Percentiles rank a stretch among this genome's conserved stretches.
Evolutionary conservation across 257 asterid genomes (phyloP).

Genomic region (Nicotiana paniculata): DNA sequence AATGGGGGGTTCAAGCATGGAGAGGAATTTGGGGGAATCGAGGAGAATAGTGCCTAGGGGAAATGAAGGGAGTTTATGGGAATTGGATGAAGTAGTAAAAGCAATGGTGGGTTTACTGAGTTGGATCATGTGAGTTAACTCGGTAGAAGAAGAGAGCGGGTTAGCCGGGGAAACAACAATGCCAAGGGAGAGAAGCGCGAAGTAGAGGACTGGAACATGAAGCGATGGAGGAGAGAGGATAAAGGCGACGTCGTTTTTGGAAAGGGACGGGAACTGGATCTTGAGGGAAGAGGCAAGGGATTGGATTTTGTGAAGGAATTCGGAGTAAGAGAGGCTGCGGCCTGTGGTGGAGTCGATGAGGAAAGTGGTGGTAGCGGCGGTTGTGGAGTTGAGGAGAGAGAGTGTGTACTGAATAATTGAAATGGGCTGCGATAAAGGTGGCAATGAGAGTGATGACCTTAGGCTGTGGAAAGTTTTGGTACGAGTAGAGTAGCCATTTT

Average conservation of each 20-base stretch:
- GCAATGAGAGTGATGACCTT: constrained; percentile 50
- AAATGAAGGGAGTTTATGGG: constrained; percentile 32
- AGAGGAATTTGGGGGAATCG: constrained; percentile 46
- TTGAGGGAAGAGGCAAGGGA: constrained; percentile 52
- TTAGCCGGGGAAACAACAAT: constrained; percentile 67
- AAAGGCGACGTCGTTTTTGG: constrained; percentile 63
- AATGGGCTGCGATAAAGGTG: constrained; percentile 47
- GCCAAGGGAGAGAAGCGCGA: constrained; percentile 71
- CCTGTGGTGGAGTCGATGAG: constrained; percentile 60
- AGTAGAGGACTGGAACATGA: constrained; percentile 64
- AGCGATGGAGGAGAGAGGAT: constrained; percentile 64
- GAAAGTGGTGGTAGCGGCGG: constrained; percentile 51
- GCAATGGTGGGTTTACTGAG: constrained; percentile 49
- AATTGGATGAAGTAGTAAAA: constrained; percentile 41
- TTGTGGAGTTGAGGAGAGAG: constrained; percentile 53
- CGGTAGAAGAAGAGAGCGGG: constrained; percentile 56
- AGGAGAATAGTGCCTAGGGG: constrained; percentile 28
- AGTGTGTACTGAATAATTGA: constrained; percentile 42
- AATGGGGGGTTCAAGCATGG: constrained; percentile 28
- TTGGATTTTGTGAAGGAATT: constrained; percentile 41
- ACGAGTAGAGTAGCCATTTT: constrained; percentile 39
- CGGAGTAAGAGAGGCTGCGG: constrained; percentile 36
- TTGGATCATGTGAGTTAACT: constrained; percentile 48
- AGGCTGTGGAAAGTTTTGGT: constrained; percentile 58
- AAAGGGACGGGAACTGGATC: constrained; percentile 36